Evolutionary conservation across 1,284 basidiomycete genomes (phyloP), one percentile per base, ranked within the genome.

Genomic region (Phlebopus sp.): DNA sequence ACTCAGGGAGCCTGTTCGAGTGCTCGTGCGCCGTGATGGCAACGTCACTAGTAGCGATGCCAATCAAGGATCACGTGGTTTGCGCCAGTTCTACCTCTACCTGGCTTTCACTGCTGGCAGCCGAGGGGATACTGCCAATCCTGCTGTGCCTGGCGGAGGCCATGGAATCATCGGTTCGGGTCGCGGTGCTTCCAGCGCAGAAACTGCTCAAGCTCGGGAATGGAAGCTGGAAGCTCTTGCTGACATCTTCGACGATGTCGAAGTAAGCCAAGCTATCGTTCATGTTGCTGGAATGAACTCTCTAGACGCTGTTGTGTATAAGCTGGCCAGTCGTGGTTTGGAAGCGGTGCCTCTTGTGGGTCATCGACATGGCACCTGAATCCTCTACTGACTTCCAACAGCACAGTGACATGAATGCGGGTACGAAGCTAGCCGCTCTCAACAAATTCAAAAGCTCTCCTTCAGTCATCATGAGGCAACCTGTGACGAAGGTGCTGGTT

Each of bases 201-300:
- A 95, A 69, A 92, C 84, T 38, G 82, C 83, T 11, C 89, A 92
- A 64, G 93, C 93, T 31, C 81, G 92, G 54, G 95, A 97, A 69
- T 98, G 94, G 91, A 99, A 99, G 70, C 75, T 99, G 44, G 95
- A 99, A 62, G 94, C 93, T 14, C 77, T 99, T 30, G 85, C 90
- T 19, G 96, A 97, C 67, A 75, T 98, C 52, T 86, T 97, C 55
- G 92, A 96, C 42, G 95, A 98, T 64, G 81, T 92, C 13, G 91
- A 93, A 38, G 77, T 88, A 8, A 74, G 76, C 42, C 91, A 94
- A 57, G 91, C 89, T 0, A 85, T 96, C 51, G 88, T 96, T 37
- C 90, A 94, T 60, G 92, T 96, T 29, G 92, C 92, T 4, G 90
- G 91, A 1, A 83, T 91, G 77, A 80, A 79, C 5, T 80, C 90